phyloP scores from a whole-genome alignment of 345 rosid genomes.

The Xanthoceras sorbifolium region DNA sequence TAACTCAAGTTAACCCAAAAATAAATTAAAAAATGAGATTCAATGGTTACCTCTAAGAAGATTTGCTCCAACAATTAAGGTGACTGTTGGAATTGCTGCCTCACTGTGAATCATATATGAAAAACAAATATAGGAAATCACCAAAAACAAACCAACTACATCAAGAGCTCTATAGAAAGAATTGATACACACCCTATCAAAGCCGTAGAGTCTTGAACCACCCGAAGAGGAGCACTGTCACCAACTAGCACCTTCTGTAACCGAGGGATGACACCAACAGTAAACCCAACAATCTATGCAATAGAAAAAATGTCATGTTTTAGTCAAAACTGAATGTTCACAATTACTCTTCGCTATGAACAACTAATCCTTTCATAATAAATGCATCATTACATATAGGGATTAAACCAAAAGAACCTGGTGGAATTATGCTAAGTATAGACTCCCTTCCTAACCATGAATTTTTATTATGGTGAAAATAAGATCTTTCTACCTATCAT shows the following conservation, averaged over 20 bases:
- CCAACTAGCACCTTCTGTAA: conserved; percentile 31
- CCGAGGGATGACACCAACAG: conserved; percentile 21
- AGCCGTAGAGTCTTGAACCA: conserved; percentile 27
- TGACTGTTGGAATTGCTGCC: conserved; percentile 46
- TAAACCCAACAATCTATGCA: conserved; percentile 31
- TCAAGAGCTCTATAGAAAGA: background rate
- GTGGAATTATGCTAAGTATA: background rate
- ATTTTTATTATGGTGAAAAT: background rate
- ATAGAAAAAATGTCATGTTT: background rate
- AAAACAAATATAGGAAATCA: background rate
- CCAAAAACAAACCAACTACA: background rate
- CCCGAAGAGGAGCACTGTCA: conserved; percentile 37
- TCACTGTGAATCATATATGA: conserved; percentile 28
- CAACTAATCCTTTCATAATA: background rate
- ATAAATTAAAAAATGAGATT: background rate
- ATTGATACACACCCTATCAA: conserved; percentile 28
- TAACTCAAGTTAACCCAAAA: background rate
- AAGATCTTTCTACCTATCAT: background rate
- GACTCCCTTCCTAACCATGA: background rate
- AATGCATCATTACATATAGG: background rate
- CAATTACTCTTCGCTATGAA: background rate
- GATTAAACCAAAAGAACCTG: background rate
- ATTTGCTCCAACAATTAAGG: conserved; percentile 50
- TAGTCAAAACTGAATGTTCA: background rate
- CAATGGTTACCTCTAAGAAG: conserved; percentile 36